phyloP scores from a whole-genome alignment of 2,329 filamentous ascomycete genomes.

The Sporothrix brasiliensis region DNA sequence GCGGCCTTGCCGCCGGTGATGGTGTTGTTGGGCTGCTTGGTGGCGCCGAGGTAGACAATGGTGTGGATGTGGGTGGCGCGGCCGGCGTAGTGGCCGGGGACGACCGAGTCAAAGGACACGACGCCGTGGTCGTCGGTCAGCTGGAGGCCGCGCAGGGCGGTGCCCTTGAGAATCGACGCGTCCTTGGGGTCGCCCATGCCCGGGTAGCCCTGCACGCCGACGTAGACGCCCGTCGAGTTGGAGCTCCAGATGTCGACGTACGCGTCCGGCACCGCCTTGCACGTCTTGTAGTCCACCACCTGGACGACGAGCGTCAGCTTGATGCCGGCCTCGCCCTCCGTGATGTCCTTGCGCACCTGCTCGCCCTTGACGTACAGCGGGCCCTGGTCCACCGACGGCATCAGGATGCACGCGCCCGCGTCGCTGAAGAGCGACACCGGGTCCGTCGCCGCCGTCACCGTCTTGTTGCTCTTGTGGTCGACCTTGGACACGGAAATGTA shows the following conservation, averaged over 20 bases:
- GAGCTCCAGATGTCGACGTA: conserved; percentile 56
- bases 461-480: conserved; percentile 43
- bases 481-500: conserved; percentile 41
- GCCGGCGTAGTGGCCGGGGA: conserved; percentile 52
- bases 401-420: conserved; percentile 50
- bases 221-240: conserved; percentile 50
- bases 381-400: conserved; percentile 52
- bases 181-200: conserved; percentile 42
- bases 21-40: conserved; percentile 54
- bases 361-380: conserved; percentile 58
- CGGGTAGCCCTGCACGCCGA: conserved; percentile 41
- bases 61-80: conserved; percentile 47
- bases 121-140: conserved; percentile 48
- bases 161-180: conserved; percentile 47
- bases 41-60: conserved; percentile 42
- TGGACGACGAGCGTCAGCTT: conserved; percentile 56
- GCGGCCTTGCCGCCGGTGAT: conserved; percentile 53
- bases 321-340: conserved; percentile 52
- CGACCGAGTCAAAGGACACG: conserved; percentile 47
- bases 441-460: conserved; percentile 40
- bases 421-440: conserved; percentile 45
- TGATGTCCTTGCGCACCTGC: conserved; percentile 53
- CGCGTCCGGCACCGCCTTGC: conserved; percentile 53
- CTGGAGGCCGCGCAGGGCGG: conserved; percentile 51
- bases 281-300: conserved; percentile 58